These are phyloP conservation scores for Limonium bicolor DNA, from an alignment of 148 eudicot genomes.

Conservation along the genomic window DNA sequence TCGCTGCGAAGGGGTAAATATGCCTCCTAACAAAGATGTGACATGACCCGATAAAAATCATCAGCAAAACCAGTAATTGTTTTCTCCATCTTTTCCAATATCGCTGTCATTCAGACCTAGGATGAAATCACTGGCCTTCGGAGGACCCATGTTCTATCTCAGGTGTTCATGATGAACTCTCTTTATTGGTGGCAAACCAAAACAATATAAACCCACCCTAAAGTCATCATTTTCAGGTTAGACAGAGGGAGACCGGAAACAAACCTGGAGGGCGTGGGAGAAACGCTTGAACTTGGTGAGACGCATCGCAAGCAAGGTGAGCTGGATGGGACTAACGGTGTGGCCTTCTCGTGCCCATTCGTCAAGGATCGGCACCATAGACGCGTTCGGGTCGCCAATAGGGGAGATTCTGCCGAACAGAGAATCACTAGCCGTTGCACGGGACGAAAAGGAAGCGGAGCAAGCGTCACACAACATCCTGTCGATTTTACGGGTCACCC, in stretches of 20 bases:
- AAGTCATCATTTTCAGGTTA: too few species aligned
- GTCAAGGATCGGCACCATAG: slow-evolving; percentile 17
- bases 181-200: too few species aligned
- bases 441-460: not conserved
- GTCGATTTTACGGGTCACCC: not conserved
- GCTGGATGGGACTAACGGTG: slow-evolving; percentile 1
- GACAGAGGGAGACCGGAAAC: not conserved
- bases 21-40: too few species aligned
- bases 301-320: slow-evolving; percentile 8
- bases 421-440: slow-evolving; percentile 4
- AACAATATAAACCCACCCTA: too few species aligned
- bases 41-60: too few species aligned
- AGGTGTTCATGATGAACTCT: too few species aligned
- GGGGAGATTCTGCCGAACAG: slow-evolving; percentile 19
- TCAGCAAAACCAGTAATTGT: too few species aligned
- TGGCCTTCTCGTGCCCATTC: slow-evolving; percentile 26
- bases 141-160: too few species aligned
- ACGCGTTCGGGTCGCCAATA: slow-evolving; percentile 13
- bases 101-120: too few species aligned
- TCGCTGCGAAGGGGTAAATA: too few species aligned
- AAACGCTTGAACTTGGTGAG: slow-evolving; percentile 19
- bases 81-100: too few species aligned
- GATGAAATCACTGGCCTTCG: too few species aligned
- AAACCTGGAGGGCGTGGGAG: slow-evolving; percentile 27
- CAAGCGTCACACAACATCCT: slow-evolving; percentile 4